phyloP scores from a whole-genome alignment of 179 eudicot genomes.

The Carnegiea gigantea region DNA sequence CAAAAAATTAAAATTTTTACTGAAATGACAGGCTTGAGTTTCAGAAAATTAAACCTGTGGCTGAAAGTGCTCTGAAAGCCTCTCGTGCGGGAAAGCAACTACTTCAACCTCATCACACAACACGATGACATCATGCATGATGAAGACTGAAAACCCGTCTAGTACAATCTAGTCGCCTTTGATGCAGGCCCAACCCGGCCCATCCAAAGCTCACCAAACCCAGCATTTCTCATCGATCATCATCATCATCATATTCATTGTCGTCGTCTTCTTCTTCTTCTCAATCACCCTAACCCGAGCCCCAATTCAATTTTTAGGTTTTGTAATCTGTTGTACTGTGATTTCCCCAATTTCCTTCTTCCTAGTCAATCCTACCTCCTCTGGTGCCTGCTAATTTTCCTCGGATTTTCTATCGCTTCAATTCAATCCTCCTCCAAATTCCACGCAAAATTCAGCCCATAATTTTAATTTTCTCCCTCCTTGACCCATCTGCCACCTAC shows the following conservation, averaged over 20 bases:
- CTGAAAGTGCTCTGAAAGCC: too few relatives aligned
- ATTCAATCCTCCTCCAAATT: neutral
- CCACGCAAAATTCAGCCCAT: neutral
- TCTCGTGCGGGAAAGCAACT: too few relatives aligned
- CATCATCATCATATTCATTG: too few relatives aligned
- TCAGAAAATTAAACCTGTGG: too few relatives aligned
- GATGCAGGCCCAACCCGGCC: neutral
- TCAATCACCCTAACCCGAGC: neutral
- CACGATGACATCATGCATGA: neutral
- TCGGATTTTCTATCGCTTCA: neutral
- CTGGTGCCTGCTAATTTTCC: neutral
- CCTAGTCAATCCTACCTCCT: neutral
- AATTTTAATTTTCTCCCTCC: neutral
- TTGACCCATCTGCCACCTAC: neutral
- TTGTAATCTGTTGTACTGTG: neutral
- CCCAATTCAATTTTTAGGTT: constrained; percentile 11
- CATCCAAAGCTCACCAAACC: neutral
- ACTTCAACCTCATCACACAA: neutral
- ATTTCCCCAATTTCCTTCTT: constrained; percentile 8
- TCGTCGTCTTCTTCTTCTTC: neutral
- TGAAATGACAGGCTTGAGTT: too few relatives aligned
- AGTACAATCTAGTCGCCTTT: neutral
- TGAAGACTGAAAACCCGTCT: neutral
- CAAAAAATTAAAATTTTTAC: too few relatives aligned
- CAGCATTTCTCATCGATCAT: neutral